Percentiles rank a stretch among this genome's conserved stretches.
phyloP scores from a whole-genome alignment of 2,329 filamentous ascomycete genomes.

The Botryotinia calthae region DNA sequence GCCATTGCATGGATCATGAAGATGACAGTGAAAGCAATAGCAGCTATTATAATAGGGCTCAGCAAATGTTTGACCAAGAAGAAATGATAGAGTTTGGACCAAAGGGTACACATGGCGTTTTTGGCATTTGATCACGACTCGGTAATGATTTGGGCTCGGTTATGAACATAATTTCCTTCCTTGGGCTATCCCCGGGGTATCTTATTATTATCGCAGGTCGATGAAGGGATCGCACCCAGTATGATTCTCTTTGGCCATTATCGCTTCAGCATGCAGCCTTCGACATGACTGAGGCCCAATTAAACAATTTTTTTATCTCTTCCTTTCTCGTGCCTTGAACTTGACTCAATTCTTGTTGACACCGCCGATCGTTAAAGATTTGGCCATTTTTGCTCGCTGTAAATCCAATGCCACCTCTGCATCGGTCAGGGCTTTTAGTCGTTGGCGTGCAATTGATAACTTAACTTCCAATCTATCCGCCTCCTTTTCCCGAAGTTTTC shows the following conservation, averaged over 20 bases:
- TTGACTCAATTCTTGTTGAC: constrained; percentile 59
- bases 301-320: constrained; percentile 44
- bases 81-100: constrained; percentile 36
- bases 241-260: constrained; percentile 17
- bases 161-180: constrained; percentile 14
- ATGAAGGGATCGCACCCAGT: constrained; percentile 10
- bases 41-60: constrained; percentile 50
- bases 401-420: constrained; percentile 57
- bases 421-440: constrained; percentile 53
- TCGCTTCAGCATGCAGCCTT: constrained; percentile 31
- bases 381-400: constrained; percentile 62
- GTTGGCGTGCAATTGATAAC: constrained; percentile 51
- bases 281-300: constrained; percentile 33
- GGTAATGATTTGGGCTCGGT: constrained; percentile 9
- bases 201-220: constrained; percentile 21
- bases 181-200: constrained; percentile 17
- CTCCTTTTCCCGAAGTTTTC: constrained; percentile 46
- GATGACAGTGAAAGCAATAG: constrained; percentile 53
- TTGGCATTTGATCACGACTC: constrained; percentile 19
- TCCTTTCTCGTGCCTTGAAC: constrained; percentile 61
- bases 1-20: constrained; percentile 57
- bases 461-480: constrained; percentile 49
- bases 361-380: constrained; percentile 59
- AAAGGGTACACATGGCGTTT: constrained; percentile 29
- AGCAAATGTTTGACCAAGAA: constrained; percentile 50